Evolutionary conservation across 192 early-diverging fungal genomes (phyloP), one percentile per base, ranked within the genome.

Genomic region (Coemansia sp.): DNA sequence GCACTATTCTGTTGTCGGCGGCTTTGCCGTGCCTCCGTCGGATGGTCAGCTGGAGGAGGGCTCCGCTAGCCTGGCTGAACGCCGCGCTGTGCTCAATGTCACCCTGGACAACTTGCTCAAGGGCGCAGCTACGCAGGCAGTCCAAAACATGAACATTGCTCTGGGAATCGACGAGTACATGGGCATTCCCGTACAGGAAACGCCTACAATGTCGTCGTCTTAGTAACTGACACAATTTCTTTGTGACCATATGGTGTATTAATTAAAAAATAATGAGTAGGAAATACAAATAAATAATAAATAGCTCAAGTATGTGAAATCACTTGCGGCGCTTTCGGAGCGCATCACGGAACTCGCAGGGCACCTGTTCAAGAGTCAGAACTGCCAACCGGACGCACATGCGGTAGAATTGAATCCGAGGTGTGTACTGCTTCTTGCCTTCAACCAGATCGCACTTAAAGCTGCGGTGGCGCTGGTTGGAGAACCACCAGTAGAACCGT

Each of bases 21-120:
- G 95, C 9, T 98, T 98, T 67, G 91, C 85, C 25, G 91, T 98
- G 5, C 87, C 91, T 19, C 76, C 87, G 14, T 18, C 58, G 40
- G 56, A 52, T 25, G 66, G 43, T 11, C 27, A 27, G 12, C 5
- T 30, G 4, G 27, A 30, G 27, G 27, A 17, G 9, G 62, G 60
- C 1, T 56, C 61, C 8, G 67, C 46, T 8, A 50, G 55, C 9
- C 64, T 78, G 40, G 82, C 74, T 1, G 88, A 80, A 15, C 86
- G 88, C 66, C 78, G 96, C 43, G 93, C 87, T 3, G 94, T 98
- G 13, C 78, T 99, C 9, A 86, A 91, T 22, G 89, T 90, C 10
- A 96, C 94, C 2, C 89, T 99, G 56, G 97, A 98, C 68, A 99
- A 99, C 57, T 68, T 99, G 69, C 83, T 97, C 53, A 99, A 99